Percentiles rank a stretch among this genome's conserved stretches.
Evolutionary conservation across 768 basidiomycete species (phyloP).

Genomic region (Wakefieldia striispora): DNA sequence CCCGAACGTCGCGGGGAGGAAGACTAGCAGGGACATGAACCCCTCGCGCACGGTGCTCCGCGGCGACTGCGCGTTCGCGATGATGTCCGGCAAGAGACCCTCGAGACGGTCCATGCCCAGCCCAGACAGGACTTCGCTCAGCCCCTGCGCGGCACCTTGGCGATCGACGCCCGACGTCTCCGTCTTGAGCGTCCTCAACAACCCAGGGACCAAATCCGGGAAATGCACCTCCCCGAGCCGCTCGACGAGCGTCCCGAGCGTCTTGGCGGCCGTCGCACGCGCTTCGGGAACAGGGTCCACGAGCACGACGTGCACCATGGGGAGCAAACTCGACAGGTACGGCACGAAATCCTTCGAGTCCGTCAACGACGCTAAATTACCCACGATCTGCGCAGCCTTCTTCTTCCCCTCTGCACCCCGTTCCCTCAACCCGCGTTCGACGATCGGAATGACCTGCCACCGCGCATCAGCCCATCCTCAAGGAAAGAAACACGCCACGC

Average conservation of each 20-base stretch:
- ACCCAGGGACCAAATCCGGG: constrained; percentile 51
- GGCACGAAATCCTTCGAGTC: constrained; percentile 93
- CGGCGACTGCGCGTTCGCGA: constrained; percentile 86
- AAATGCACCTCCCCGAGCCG: constrained; percentile 76
- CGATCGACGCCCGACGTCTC: constrained; percentile 95
- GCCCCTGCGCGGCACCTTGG: constrained; percentile 96
- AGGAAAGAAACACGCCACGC: constrained; percentile 23
- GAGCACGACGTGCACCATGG: constrained; percentile 87
- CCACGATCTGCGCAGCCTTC: constrained; percentile 95
- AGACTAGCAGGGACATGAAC: constrained; percentile 97
- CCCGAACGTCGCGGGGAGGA: constrained; percentile 93
- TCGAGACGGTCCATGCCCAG: constrained; percentile 98
- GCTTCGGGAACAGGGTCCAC: constrained; percentile 98
- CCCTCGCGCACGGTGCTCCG: constrained; percentile 93
- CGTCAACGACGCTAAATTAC: constrained; percentile 90
- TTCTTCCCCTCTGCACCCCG: constrained; percentile 92
- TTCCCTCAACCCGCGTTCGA: constrained; percentile 90
- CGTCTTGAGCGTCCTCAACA: constrained; percentile 84
- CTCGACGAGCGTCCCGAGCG: constrained; percentile 94
- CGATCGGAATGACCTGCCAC: constrained; percentile 87
- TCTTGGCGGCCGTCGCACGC: constrained; percentile 94
- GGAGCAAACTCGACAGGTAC: constrained; percentile 84
- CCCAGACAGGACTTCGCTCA: constrained; percentile 92
- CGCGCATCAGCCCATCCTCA: background rate
- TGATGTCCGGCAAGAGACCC: constrained; percentile 89